phyloP scores from a whole-genome alignment of 306 rosid species.

The Rosa multiflora region DNA sequence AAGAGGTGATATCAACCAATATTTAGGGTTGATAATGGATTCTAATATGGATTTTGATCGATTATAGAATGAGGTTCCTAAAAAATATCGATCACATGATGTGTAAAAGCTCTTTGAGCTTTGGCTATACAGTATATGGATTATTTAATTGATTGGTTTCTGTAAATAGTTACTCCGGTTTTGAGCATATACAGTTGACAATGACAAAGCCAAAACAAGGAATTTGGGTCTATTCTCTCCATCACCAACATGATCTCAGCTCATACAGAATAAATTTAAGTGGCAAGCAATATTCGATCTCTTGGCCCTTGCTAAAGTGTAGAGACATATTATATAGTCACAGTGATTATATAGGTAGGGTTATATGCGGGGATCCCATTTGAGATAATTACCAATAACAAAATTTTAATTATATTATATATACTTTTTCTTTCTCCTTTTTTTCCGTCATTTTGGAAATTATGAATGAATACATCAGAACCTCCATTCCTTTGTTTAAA shows the following conservation, averaged over 20 bases:
- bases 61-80: conserved; percentile 11
- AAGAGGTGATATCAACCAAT: neutral
- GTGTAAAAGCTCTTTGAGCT: neutral
- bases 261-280: neutral
- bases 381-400: neutral
- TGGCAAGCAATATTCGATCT: neutral
- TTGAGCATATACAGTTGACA: neutral
- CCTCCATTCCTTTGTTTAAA: neutral
- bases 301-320: conserved; percentile 2
- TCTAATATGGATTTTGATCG: conserved; percentile 3
- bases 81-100: neutral
- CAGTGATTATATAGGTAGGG: neutral
- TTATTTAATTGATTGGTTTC: neutral
- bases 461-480: neutral
- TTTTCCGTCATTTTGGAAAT: neutral
- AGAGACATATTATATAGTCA: neutral
- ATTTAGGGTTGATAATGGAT: neutral
- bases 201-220: neutral
- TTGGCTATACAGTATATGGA: neutral
- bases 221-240: conserved; percentile 5
- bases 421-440: neutral
- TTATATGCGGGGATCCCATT: neutral
- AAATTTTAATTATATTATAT: too few species aligned
- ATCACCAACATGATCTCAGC: conserved; percentile 1
- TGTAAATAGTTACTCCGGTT: neutral